Base-by-base conservation (phyloP, 768 basidiomycete genomes). In the Boletus subparvulus region DNA sequence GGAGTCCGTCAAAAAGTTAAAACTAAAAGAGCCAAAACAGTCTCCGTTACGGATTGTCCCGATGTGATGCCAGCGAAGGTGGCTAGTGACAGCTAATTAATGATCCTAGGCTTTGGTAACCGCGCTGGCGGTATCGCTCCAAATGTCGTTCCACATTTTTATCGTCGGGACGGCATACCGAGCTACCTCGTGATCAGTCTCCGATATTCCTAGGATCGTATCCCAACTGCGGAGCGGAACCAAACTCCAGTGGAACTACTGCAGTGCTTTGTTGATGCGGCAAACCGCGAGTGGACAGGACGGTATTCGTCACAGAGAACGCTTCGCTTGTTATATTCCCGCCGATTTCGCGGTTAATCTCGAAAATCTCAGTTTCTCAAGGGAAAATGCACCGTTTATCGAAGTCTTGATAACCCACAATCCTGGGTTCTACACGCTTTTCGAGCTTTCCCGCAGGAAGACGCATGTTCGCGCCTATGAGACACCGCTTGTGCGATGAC, bases 11-110 rank as follows among this genome's bases (percentile, higher is more conserved):
- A 73, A 73, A 72, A 73, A 64, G 64, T 45, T 62, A 62, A 74
- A 72, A 71, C 69, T 26, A 50, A 69, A 70, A 71, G 67, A 73
- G 72, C 64, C 66, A 74, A 74, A 68, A 61, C 54, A 54, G 61
- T 59, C 58, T 57, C 67, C 62, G 54, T 64, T 63, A 53, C 60
- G 67, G 63, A 43, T 50, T 43, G 43, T 47, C 60, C 61, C 63
- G 67, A 63, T 42, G 47, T 57, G 47, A 59, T 44, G 52, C 60
- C 59, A 59, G 54, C 60, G 56, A 60, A 61, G 58, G 50, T 58
- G 61, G 50, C 50, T 58, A 52, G 35, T 30, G 30, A 30, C 10
- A 32, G 10, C 32, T 10, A 6, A 28, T 32, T 56, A 67, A 63
- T 61, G 61, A 59, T 63, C 58, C 58, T 56, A 46, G 48, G 49